Conservation (phyloP, 352 stramenopile species). For the Thalassiosira livingstoniorum region DNA sequence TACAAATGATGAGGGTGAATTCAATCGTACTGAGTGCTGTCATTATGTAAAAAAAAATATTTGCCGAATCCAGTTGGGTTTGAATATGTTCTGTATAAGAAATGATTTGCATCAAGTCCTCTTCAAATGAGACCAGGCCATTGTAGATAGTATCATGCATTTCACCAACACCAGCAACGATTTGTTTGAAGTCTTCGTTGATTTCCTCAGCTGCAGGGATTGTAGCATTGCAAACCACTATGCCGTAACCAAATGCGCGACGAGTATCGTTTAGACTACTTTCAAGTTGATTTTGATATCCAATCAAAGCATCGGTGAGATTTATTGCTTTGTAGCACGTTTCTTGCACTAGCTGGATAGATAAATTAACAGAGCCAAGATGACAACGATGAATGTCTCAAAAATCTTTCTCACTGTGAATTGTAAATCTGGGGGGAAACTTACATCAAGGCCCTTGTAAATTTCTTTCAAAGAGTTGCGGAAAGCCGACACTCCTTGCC, state of each 20-base stretch:
- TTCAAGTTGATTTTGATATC: slow-evolving; percentile 6
- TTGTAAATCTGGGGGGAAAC: not conserved
- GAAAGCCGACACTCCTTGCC: slow-evolving; percentile 40
- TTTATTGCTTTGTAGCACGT: slow-evolving; percentile 15
- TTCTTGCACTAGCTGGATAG: slow-evolving; percentile 7
- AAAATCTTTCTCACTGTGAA: no score
- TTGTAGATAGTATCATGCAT: slow-evolving; percentile 1
- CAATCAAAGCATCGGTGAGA: slow-evolving; percentile 14
- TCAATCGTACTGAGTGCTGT: slow-evolving; percentile 47
- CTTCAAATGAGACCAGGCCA: not conserved
- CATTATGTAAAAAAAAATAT: slow-evolving; percentile 50
- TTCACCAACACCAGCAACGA: slow-evolving; percentile 18
- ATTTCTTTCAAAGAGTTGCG: slow-evolving; percentile 33
- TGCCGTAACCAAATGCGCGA: not conserved
- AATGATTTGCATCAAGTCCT: slow-evolving; percentile 25
- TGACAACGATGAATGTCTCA: no score
- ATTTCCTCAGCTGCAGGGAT: slow-evolving; percentile 11
- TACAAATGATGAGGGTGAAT: slow-evolving; percentile 32
- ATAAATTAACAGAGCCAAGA: not conserved
- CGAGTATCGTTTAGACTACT: slow-evolving; percentile 5
- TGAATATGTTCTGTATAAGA: slow-evolving; percentile 34
- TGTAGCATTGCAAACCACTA: not conserved
- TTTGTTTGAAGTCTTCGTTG: not conserved
- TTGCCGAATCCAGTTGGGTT: slow-evolving; percentile 12
- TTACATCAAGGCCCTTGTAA: slow-evolving; percentile 26